Evolutionary conservation across 306 rosid species (phyloP).

Genomic region (Gillenia trifoliata): DNA sequence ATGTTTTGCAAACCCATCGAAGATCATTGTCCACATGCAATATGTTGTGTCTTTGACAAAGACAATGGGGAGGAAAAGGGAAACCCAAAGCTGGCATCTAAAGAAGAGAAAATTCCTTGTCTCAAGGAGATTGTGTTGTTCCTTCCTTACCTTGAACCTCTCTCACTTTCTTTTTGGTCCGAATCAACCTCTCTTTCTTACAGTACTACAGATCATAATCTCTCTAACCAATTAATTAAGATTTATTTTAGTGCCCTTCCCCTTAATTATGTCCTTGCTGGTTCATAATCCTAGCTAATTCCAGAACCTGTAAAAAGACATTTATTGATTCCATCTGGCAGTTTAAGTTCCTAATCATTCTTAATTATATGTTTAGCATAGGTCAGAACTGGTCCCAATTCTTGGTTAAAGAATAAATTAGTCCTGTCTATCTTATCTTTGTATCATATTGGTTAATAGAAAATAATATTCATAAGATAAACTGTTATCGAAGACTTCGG

Average conservation of each 20-base stretch:
- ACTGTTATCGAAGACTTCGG: background rate
- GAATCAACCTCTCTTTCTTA: conserved; percentile 1
- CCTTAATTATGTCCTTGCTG: conserved; percentile 11
- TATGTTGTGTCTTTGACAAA: conserved; percentile 9
- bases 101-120: conserved; percentile 40
- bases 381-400: background rate
- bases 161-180: background rate
- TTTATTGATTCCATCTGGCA: background rate
- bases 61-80: background rate
- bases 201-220: conserved; percentile 10
- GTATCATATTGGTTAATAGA: background rate
- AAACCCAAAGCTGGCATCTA: conserved; percentile 44
- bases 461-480: no score
- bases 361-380: conserved; percentile 1
- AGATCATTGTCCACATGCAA: conserved; percentile 41
- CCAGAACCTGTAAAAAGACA: background rate
- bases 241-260: background rate
- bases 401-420: background rate
- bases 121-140: conserved; percentile 33
- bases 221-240: background rate
- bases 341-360: background rate
- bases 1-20: conserved; percentile 30
- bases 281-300: background rate
- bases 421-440: background rate
- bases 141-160: conserved; percentile 23